phyloP scores from a whole-genome alignment of 2,329 filamentous ascomycete species.

The Exophiala mesophila region DNA sequence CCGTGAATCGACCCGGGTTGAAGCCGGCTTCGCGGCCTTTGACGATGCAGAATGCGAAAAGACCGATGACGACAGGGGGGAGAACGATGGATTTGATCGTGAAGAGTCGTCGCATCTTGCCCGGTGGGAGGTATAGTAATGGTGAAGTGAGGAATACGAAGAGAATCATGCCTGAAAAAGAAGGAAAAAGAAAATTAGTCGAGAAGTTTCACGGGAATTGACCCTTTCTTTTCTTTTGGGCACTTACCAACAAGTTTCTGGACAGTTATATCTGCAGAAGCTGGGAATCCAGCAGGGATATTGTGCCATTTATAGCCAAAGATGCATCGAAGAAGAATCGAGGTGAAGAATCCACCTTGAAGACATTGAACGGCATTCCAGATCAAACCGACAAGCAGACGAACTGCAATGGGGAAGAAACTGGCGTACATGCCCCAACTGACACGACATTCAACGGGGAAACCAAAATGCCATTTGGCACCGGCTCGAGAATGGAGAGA shows the following conservation, averaged over 20 bases:
- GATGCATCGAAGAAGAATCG: conserved; percentile 29
- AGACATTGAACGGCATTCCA: conserved; percentile 6
- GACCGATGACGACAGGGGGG: conserved; percentile 14
- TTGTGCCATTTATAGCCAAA: conserved; percentile 34
- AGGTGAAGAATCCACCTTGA: conserved; percentile 23
- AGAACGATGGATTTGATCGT: conserved; percentile 11
- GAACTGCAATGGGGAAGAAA: conserved; percentile 41
- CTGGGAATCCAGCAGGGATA: conserved; percentile 32
- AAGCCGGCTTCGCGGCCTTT: no score
- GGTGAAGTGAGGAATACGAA: conserved; percentile 13
- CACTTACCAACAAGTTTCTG: conserved; percentile 33
- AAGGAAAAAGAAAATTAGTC: no score
- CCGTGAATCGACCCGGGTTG: no score
- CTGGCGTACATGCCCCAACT: conserved; percentile 41
- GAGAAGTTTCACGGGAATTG: no score
- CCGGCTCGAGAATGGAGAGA: conserved; percentile 27
- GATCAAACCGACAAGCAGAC: conserved; percentile 24
- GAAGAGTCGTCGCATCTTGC: conserved; percentile 10
- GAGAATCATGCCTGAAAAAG: no score
- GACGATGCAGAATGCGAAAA: conserved; percentile 11
- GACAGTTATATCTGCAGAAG: conserved; percentile 33
- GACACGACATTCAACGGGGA: conserved; percentile 35
- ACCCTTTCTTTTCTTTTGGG: not conserved
- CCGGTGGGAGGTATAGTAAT: conserved; percentile 8
- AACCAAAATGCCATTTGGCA: conserved; percentile 40